A percentile compares a stretch with the other conserved stretches of the same genome.
These are phyloP conservation scores for Aspergillus diversus DNA, from an alignment of 495 filamentous ascomycete genomes.

Conservation along the genomic window DNA sequence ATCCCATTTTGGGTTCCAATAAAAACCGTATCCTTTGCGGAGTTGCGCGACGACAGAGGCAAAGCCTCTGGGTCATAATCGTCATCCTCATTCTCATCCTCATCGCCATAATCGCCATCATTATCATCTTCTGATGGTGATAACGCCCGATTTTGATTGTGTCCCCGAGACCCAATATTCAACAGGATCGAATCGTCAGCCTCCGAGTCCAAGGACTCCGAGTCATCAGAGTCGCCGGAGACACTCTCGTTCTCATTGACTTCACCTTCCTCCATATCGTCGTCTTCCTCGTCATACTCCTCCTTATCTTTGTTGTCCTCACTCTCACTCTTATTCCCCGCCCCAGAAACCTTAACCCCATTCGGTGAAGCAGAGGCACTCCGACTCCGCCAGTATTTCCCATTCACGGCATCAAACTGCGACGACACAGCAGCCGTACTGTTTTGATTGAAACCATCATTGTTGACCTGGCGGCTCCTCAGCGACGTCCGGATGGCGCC, in stretches of 20 bases:
- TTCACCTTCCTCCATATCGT: conserved; percentile 23
- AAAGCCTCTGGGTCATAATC: conserved; percentile 33
- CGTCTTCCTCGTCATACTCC: conserved; percentile 11
- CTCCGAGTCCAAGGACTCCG: conserved; percentile 41
- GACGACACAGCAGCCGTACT: conserved; percentile 19
- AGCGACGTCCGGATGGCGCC: conserved; percentile 42
- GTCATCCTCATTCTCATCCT: conserved; percentile 20
- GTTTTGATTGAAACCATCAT: conserved; percentile 15
- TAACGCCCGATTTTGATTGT: conserved; percentile 16
- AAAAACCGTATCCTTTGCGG: neutral
- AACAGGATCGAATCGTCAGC: conserved; percentile 49
- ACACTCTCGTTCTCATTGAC: conserved; percentile 31
- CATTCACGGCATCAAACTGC: conserved; percentile 46
- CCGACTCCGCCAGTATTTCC: conserved; percentile 44
- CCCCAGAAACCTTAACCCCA: neutral
- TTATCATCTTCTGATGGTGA: conserved; percentile 15
- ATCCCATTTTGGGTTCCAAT: conserved; percentile 11
- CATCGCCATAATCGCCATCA: conserved; percentile 1
- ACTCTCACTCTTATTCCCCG: conserved; percentile 13
- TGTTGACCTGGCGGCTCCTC: conserved; percentile 29
- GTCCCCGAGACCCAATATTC: conserved; percentile 39
- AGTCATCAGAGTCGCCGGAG: conserved; percentile 41
- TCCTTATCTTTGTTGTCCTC: neutral
- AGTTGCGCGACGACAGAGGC: conserved; percentile 4
- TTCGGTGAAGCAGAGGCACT: conserved; percentile 37